A percentile compares a stretch with the other conserved stretches of the same genome.
Conservation (phyloP, 2,329 filamentous ascomycete genomes). For the Beauveria caledonica region DNA sequence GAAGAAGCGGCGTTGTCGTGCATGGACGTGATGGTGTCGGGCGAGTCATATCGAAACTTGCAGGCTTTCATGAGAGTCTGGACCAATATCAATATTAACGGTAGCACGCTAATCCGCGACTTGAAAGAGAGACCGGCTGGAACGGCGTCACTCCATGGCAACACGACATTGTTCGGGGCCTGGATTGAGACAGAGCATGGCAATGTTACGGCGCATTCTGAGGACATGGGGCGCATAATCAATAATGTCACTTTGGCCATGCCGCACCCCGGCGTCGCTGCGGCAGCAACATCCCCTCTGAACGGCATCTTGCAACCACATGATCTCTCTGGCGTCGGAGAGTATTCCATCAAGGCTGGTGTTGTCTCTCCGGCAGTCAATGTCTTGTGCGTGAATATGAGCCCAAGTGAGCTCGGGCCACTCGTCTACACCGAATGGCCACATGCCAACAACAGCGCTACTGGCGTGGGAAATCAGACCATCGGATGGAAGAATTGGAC, state of each 20-base stretch:
- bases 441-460: slow-evolving; percentile 25
- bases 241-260: slow-evolving; percentile 73
- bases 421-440: slow-evolving; percentile 59
- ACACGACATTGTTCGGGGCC: slow-evolving; percentile 59
- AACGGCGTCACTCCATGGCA: slow-evolving; percentile 58
- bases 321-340: slow-evolving; percentile 55
- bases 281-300: slow-evolving; percentile 49
- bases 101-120: slow-evolving; percentile 31
- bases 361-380: slow-evolving; percentile 65
- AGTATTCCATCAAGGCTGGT: slow-evolving; percentile 59
- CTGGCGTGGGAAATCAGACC: slow-evolving; percentile 25
- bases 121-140: slow-evolving; percentile 47
- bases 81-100: slow-evolving; percentile 36
- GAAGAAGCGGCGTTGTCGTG: slow-evolving; percentile 45
- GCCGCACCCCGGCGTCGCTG: slow-evolving; percentile 62
- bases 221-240: slow-evolving; percentile 47
- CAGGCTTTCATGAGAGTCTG: slow-evolving; percentile 52
- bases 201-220: slow-evolving; percentile 43
- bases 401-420: slow-evolving; percentile 48
- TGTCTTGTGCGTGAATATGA: slow-evolving; percentile 63
- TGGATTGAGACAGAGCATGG: slow-evolving; percentile 56
- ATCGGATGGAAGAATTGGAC: slow-evolving; percentile 29
- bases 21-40: slow-evolving; percentile 60
- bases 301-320: slow-evolving; percentile 66
- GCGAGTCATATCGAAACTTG: slow-evolving; percentile 63